These are phyloP conservation scores for Ceratocystis destructans DNA, from an alignment of 2,329 filamentous ascomycete species.

Conservation along the genomic window DNA sequence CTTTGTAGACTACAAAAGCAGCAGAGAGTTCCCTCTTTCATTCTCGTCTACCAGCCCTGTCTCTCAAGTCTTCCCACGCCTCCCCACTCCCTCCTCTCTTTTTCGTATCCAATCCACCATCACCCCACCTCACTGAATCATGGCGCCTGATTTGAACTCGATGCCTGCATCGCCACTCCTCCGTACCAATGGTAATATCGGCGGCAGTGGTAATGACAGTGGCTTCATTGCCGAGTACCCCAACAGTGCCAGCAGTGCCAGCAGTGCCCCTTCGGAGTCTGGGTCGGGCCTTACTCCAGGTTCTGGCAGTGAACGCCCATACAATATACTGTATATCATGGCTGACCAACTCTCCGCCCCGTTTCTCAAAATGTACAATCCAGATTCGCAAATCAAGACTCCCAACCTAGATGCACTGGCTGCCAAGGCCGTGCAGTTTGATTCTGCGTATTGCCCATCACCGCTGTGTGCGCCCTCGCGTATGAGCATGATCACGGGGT, in stretches of 20 bases:
- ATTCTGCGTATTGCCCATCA: slow-evolving; percentile 87
- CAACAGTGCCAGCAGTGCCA: background rate
- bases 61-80: background rate
- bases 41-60: background rate
- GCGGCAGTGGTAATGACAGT: slow-evolving; percentile 12
- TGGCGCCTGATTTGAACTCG: slow-evolving; percentile 65
- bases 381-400: slow-evolving; percentile 77
- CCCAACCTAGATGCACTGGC: slow-evolving; percentile 78
- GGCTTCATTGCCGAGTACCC: background rate
- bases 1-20: background rate
- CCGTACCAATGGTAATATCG: slow-evolving; percentile 22
- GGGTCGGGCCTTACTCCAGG: slow-evolving; percentile 17
- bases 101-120: background rate
- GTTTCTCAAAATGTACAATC: slow-evolving; percentile 82
- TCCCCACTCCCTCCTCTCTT: background rate
- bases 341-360: slow-evolving; percentile 89
- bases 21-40: background rate
- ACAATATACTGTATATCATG: slow-evolving; percentile 66
- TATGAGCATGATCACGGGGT: slow-evolving; percentile 88
- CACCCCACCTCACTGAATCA: slow-evolving; percentile 24
- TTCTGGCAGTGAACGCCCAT: slow-evolving; percentile 24
- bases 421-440: slow-evolving; percentile 71
- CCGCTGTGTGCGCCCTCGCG: slow-evolving; percentile 84
- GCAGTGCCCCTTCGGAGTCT: background rate
- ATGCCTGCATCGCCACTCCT: slow-evolving; percentile 42